Evolutionary conservation across 768 basidiomycete species (phyloP).

Genomic region (Sarcodon aspratus): DNA sequence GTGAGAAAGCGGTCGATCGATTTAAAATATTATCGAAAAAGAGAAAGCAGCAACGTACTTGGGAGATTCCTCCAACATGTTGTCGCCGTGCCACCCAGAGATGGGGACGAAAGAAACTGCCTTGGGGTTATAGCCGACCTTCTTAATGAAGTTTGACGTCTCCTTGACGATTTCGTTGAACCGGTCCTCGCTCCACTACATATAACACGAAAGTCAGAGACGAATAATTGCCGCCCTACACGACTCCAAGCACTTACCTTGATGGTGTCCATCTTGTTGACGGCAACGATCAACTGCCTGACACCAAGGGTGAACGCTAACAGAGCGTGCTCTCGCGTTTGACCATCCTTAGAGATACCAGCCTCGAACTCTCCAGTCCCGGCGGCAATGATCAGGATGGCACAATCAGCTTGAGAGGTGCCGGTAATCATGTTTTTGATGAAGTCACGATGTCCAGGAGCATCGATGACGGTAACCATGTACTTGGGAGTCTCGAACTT

Average conservation of each 20-base stretch:
- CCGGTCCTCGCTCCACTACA: constrained; percentile 95
- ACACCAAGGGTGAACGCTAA: constrained; percentile 99
- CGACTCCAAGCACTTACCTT: constrained; percentile 54
- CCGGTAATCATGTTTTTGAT: constrained; percentile 99
- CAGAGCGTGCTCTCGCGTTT: constrained; percentile 99
- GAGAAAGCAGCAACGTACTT: constrained; percentile 45
- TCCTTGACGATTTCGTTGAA: constrained; percentile 99
- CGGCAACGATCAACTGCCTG: constrained; percentile 97
- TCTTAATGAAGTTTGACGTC: constrained; percentile 96
- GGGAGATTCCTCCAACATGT: constrained; percentile 98
- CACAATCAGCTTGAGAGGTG: constrained; percentile 99
- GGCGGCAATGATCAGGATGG: constrained; percentile 97
- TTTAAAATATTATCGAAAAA: no score
- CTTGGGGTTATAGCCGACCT: constrained; percentile 99
- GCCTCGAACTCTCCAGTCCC: constrained; percentile 99
- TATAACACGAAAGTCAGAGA: neutral
- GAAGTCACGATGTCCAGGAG: constrained; percentile 99
- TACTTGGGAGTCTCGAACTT: constrained; percentile 99
- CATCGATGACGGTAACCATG: constrained; percentile 96
- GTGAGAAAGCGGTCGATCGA: constrained; percentile 4
- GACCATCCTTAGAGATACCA: constrained; percentile 99
- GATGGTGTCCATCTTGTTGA: constrained; percentile 99
- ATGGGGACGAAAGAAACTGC: constrained; percentile 97
- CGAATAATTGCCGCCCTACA: neutral
- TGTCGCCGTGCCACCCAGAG: constrained; percentile 99